Evolutionary conservation across 192 early-diverging fungal genomes (phyloP), one percentile per base, ranked within the genome.

Genomic region (Mortierella antarctica): DNA sequence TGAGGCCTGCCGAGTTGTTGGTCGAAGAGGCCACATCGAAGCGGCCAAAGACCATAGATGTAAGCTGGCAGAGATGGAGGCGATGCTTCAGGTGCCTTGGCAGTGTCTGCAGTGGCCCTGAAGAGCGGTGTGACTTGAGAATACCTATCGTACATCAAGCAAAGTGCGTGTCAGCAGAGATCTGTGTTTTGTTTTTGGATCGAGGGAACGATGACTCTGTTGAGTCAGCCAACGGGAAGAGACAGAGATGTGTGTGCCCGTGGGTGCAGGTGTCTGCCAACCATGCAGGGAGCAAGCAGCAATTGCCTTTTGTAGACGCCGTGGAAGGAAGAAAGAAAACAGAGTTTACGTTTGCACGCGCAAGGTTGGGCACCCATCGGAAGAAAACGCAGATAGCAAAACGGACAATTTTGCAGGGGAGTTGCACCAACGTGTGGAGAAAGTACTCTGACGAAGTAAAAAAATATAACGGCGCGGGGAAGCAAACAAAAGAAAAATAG

Each of bases 41-140:
- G n/a, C 87, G 83, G n/a, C 87, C 87, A 85, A 88, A 88, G 13
- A 88, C 74, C 60, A 88, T 73, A 21, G 86, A 86, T 13, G 87
- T 88, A 18, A 86, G 49, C 57, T 88, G 87, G 62, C 87, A 86
- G 51, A 88, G 82, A 59, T 86, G 80, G 13, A 88, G 71, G 2
- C 87, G 83, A n/a, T 86, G 85, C 50, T 86, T 86, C 41, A 88
- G 77, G 46, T 86, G 71, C 12, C 65, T 62, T 52, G 83, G 83
- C 21, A 83, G 57, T 39, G 73, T 82, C 63, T 82, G 80, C 17
- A 74, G 45, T 14, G 80, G 73, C 23, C 73, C 69, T n/a, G 73
- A 73, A 17, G 85, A 83, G 12, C 69, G 62, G 20, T 74, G 73
- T 17, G 82, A 78, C 54, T 72, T 78, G 57, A 78, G 74, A 67